A percentile compares a stretch with the other conserved stretches of the same genome.
These are phyloP conservation scores for Pulveroboletus sp. DNA, from an alignment of 768 basidiomycete species.

Conservation along the genomic window DNA sequence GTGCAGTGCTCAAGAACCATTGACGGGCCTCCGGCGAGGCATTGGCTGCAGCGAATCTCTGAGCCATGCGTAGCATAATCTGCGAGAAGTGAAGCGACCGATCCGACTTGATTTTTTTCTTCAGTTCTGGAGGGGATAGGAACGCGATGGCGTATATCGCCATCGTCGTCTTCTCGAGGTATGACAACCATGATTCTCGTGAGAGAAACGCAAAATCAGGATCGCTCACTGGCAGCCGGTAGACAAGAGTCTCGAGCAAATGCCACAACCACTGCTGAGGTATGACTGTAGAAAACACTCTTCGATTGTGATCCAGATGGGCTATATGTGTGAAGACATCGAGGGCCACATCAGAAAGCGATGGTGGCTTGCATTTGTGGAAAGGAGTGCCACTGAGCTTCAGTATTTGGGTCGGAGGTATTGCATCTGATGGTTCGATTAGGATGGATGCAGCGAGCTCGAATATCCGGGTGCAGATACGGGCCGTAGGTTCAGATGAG, in stretches of 20 bases:
- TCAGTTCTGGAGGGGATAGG: conserved; percentile 70
- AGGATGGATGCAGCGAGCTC: conserved; percentile 72
- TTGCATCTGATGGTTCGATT: conserved; percentile 60
- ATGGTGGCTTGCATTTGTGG: conserved; percentile 47
- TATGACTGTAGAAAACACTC: conserved; percentile 58
- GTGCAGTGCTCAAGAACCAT: conserved; percentile 50
- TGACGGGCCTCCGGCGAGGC: conserved; percentile 48
- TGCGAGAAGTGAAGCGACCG: conserved; percentile 61
- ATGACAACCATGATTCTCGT: conserved; percentile 68
- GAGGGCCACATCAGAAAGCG: conserved; percentile 69
- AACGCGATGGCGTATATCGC: conserved; percentile 86
- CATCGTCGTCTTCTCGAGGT: conserved; percentile 75
- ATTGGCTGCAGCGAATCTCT: conserved; percentile 49
- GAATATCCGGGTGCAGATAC: conserved; percentile 55
- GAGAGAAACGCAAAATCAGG: conserved; percentile 64
- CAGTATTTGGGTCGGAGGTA: conserved; percentile 57
- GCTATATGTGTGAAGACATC: conserved; percentile 80
- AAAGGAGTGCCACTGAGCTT: conserved; percentile 46
- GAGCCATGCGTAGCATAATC: conserved; percentile 68
- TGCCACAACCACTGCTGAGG: conserved; percentile 52
- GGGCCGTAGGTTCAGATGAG: conserved; percentile 38
- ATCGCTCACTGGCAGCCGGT: conserved; percentile 78
- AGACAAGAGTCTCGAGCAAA: conserved; percentile 67
- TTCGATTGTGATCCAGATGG: conserved; percentile 74
- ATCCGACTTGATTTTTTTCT: conserved; percentile 63